Conservation (phyloP, 2,329 filamentous ascomycete genomes). For the Eutypella sp. region DNA sequence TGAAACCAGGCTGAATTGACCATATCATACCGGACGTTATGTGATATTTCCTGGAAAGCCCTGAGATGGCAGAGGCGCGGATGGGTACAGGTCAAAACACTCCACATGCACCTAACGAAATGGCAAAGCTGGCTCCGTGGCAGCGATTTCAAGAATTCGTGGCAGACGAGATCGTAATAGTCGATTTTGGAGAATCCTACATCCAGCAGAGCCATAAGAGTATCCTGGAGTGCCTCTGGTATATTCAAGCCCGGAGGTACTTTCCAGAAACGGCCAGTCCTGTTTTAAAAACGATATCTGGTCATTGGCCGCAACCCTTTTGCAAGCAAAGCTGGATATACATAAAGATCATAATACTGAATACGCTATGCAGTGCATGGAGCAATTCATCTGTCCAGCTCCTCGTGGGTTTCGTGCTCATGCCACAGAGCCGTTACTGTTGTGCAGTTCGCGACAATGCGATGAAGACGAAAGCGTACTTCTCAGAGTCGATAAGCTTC, state of each 20-base stretch:
- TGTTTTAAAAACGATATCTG: not conserved
- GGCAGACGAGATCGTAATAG: not conserved
- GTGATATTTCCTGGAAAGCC: not conserved
- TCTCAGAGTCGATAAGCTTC: too few relatives aligned
- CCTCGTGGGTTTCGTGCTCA: not conserved
- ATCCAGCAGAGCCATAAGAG: not conserved
- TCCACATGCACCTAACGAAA: not conserved
- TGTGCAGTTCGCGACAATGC: too few relatives aligned
- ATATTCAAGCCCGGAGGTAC: not conserved
- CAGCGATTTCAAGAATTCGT: not conserved
- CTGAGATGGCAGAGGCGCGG: not conserved
- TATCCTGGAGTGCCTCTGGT: not conserved
- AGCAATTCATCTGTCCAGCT: not conserved
- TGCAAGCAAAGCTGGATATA: not conserved
- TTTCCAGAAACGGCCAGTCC: not conserved
- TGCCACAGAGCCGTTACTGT: not conserved
- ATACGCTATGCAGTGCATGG: not conserved
- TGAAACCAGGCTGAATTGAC: not conserved
- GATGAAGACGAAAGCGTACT: not conserved
- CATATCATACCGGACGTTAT: not conserved
- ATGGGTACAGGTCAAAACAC: not conserved
- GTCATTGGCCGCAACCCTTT: not conserved
- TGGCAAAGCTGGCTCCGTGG: not conserved
- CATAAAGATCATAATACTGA: too few relatives aligned
- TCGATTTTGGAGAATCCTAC: not conserved